Evolutionary conservation across 2,329 filamentous ascomycete species (phyloP), one percentile per base, ranked within the genome.

Genomic region (Nigrospora oryzae): DNA sequence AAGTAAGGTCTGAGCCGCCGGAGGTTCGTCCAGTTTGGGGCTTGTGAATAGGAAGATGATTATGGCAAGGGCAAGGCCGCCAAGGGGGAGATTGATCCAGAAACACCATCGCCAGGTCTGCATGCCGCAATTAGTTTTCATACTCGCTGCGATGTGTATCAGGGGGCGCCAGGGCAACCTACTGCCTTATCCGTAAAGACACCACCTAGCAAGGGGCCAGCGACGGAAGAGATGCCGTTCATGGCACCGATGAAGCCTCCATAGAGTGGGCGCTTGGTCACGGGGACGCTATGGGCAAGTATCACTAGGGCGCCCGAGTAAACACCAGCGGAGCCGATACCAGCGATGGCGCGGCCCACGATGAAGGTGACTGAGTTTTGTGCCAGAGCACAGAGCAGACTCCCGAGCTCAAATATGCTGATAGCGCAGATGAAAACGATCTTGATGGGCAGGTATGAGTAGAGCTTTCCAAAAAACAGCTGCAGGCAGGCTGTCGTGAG

Each of bases 201-300:
- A 15, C 60, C 60, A 16, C 59, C 59, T 0, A 62, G 43, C 3
- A 62, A 46, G 4, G 59, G 59, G 12, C 58, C 59, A 2, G 56
- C 53, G 2, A 62, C 58, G 2, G 52, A 55, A 2, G 69, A 67
- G 40, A 73, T 60, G 12, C 68, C 69, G 46, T 66, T 72, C 44
- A 58, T 56, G 44, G 52, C 49, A 15, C 54, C 53, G 38, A 59
- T 53, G 6, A 56, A 32, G 11, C 53, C 55, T 7, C 44, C 51
- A 37, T 49, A 50, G n/a, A 52, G 39, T 5, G 59, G 57, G 28
- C 57, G 51, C 35, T 34, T 33, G 11, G 14, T 6, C 4, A 44
- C 35, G 8, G 41, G 42, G 1, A 55, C 57, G 11, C 50, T 40
- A 31, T 54, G 65, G 0, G 57, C 31, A 8, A 47, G 30, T 2